Percentiles rank a stretch among this genome's conserved stretches.
phyloP scores from a whole-genome alignment of 2,329 filamentous ascomycete species.

The Neocatenulostroma microsporum region DNA sequence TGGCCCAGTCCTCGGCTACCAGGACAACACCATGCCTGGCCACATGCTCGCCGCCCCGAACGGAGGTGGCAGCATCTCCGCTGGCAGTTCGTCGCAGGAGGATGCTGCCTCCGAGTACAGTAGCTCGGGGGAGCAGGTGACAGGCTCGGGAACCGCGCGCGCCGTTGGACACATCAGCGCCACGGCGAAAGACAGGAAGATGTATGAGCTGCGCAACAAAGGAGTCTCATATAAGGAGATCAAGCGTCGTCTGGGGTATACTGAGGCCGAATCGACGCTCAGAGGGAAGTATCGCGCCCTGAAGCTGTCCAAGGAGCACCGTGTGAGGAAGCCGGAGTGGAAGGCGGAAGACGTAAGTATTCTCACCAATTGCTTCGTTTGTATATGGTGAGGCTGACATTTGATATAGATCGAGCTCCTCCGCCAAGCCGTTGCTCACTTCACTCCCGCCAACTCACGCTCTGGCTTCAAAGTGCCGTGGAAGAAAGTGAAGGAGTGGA shows the following conservation, averaged over 20 bases:
- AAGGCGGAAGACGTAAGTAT: slow-evolving; percentile 53
- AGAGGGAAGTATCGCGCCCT: slow-evolving; percentile 59
- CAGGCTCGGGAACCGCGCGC: no score
- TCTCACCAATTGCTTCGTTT: not conserved
- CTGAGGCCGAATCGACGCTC: slow-evolving; percentile 63
- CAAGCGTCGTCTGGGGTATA: slow-evolving; percentile 45
- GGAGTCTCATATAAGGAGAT: slow-evolving; percentile 62
- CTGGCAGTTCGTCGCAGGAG: no score
- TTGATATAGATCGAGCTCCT: slow-evolving; percentile 25
- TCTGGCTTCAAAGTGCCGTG: slow-evolving; percentile 46
- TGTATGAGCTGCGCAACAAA: slow-evolving; percentile 47
- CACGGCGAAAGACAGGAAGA: slow-evolving; percentile 22
- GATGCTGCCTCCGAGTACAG: not conserved
- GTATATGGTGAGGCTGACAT: not conserved
- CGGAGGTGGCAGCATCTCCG: no score
- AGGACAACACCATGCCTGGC: no score
- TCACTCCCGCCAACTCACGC: slow-evolving; percentile 7
- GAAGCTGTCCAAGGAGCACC: slow-evolving; percentile 54
- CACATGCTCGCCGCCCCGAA: no score
- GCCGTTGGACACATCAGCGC: no score
- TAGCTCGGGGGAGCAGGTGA: not conserved
- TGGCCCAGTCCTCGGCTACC: no score
- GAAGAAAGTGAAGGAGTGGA: slow-evolving; percentile 51
- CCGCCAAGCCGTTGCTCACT: slow-evolving; percentile 14
- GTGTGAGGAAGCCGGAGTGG: slow-evolving; percentile 62